phyloP scores from a whole-genome alignment of 441 rosid genomes.

The Corymbia calophylla region DNA sequence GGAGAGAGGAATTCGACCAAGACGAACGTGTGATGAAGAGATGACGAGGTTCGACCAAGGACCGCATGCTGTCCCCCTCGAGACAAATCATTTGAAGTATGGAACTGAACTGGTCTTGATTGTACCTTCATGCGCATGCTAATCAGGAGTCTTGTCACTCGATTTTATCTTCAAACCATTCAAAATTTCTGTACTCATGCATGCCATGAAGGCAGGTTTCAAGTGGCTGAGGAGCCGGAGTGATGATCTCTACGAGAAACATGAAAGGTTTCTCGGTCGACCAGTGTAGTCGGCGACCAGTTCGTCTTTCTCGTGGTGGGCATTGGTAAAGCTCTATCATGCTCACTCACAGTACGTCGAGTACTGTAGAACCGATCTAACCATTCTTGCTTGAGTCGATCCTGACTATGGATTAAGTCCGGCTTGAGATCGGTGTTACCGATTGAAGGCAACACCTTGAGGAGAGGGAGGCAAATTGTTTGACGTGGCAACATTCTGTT shows the following conservation, averaged over 20 bases:
- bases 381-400: neutral
- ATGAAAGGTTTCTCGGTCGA: neutral
- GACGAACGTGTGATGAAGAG: neutral
- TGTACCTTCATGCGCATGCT: neutral
- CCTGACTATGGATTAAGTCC: neutral
- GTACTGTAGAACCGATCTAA: neutral
- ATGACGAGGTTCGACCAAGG: neutral
- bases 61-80: neutral
- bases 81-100: neutral
- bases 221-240: neutral
- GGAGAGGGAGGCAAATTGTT: neutral
- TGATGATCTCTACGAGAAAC: neutral
- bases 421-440: neutral
- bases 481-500: neutral
- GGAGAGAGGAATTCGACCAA: neutral
- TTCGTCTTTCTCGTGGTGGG: neutral
- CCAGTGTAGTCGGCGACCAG: neutral
- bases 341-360: neutral
- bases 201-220: neutral
- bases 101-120: neutral
- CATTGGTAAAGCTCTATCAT: neutral
- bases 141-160: neutral
- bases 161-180: neutral
- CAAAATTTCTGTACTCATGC: neutral
- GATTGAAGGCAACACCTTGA: neutral